phyloP scores from a whole-genome alignment of 2,329 filamentous ascomycete species.

The Trichoderma breve region DNA sequence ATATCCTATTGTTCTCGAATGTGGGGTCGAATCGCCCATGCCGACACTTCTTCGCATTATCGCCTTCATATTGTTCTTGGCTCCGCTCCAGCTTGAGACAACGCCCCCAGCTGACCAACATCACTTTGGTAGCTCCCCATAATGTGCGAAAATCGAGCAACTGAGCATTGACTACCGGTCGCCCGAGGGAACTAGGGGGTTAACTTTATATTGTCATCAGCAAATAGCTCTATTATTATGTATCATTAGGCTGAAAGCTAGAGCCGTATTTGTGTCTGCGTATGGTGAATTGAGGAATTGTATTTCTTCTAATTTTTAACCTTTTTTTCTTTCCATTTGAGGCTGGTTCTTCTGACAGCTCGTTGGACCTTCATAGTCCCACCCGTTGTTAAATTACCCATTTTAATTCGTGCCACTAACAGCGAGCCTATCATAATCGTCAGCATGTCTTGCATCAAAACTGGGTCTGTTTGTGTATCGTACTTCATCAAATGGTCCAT shows the following conservation, averaged over 20 bases:
- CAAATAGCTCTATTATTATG: neutral
- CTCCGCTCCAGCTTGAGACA: neutral
- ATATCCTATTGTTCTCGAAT: neutral
- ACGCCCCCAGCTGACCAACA: neutral
- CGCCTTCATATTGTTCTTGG: constrained; percentile 8
- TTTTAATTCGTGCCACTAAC: constrained; percentile 61
- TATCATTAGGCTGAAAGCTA: neutral
- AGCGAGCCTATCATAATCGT: constrained; percentile 47
- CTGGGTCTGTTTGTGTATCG: constrained; percentile 31
- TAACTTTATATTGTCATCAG: neutral
- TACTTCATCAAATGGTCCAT: constrained; percentile 99
- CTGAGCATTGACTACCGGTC: neutral
- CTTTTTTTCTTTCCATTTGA: neutral
- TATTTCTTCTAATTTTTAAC: neutral
- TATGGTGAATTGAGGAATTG: neutral
- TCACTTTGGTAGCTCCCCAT: neutral
- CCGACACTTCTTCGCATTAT: neutral
- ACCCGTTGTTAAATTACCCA: neutral
- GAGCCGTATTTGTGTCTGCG: neutral
- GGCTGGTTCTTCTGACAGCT: neutral
- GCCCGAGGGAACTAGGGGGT: neutral
- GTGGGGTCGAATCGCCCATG: neutral
- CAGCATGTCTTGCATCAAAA: neutral
- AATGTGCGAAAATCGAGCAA: neutral
- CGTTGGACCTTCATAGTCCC: neutral